Percentiles rank a stretch among this genome's conserved stretches.
Conservation (phyloP, 257 asterid genomes). For the Vinca minor region DNA sequence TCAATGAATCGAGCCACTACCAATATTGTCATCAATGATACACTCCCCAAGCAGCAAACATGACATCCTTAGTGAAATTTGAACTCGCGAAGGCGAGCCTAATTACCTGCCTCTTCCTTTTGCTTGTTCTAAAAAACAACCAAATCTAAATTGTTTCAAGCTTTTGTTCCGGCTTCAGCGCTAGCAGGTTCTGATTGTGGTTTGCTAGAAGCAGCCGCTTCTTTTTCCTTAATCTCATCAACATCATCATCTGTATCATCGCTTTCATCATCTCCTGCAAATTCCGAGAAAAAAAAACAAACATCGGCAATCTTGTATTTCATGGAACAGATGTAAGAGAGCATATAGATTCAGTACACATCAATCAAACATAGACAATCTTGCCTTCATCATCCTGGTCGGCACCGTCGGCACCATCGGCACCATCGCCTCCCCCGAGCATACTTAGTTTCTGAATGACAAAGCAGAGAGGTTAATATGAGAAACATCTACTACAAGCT, state of each 20-base stretch:
- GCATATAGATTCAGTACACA: too few relatives aligned
- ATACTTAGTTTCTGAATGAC: slow-evolving; percentile 15
- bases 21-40: too few relatives aligned
- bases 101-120: too few relatives aligned
- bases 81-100: too few relatives aligned
- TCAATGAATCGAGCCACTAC: too few relatives aligned
- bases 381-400: slow-evolving; percentile 21
- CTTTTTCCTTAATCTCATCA: slow-evolving; percentile 10
- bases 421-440: slow-evolving; percentile 15
- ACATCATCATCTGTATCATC: slow-evolving; percentile 23
- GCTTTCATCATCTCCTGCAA: slow-evolving; percentile 23
- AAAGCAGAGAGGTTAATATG: neutral
- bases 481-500: neutral
- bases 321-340: neutral
- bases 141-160: slow-evolving; percentile 1
- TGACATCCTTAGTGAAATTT: too few relatives aligned
- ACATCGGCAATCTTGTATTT: neutral
- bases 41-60: too few relatives aligned
- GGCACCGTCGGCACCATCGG: slow-evolving; percentile 10
- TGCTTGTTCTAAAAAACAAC: neutral
- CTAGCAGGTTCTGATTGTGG: neutral
- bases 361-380: neutral
- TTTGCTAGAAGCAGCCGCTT: neutral
- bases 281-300: neutral
- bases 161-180: slow-evolving; percentile 10